Evolutionary conservation across 306 rosid genomes (phyloP).

Genomic region (Cercis canadensis): DNA sequence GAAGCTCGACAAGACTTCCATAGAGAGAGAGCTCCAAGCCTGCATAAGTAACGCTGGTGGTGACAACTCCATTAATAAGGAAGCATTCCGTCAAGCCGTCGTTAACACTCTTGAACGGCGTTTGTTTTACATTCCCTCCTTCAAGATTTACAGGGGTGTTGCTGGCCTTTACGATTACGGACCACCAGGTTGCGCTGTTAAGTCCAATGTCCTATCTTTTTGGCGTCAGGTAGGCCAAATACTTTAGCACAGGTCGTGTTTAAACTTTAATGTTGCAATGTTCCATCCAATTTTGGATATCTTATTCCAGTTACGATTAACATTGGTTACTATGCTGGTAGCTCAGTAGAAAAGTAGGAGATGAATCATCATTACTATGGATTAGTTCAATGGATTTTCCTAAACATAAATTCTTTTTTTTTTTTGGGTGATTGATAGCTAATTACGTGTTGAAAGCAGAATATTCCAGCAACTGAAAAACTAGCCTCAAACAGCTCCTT

Average conservation of each 20-base stretch:
- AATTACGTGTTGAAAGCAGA: neutral
- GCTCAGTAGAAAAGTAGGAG: no score
- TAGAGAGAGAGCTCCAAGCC: slow-evolving; percentile 63
- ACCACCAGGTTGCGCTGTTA: slow-evolving; percentile 87
- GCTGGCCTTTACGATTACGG: slow-evolving; percentile 89
- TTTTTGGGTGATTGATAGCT: neutral
- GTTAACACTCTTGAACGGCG: slow-evolving; percentile 86
- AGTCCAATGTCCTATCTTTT: slow-evolving; percentile 78
- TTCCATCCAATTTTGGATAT: no score
- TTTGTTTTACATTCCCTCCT: slow-evolving; percentile 74
- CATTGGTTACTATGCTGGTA: no score
- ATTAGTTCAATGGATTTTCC: neutral
- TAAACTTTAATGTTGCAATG: no score
- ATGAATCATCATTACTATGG: neutral
- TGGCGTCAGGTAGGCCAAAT: slow-evolving; percentile 76
- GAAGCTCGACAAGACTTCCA: slow-evolving; percentile 65
- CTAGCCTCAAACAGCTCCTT: no score
- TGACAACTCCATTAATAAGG: slow-evolving; percentile 53
- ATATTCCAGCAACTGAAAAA: neutral
- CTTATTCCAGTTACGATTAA: no score
- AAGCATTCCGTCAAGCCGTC: slow-evolving; percentile 75
- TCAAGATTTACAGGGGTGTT: slow-evolving; percentile 86
- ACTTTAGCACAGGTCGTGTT: neutral
- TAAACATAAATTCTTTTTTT: neutral
- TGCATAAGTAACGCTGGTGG: slow-evolving; percentile 45